Percentiles rank a stretch among this genome's conserved stretches.
These are phyloP conservation scores for Poteriospumella lacustris DNA, from an alignment of 108 stramenopile genomes.

Conservation along the genomic window DNA sequence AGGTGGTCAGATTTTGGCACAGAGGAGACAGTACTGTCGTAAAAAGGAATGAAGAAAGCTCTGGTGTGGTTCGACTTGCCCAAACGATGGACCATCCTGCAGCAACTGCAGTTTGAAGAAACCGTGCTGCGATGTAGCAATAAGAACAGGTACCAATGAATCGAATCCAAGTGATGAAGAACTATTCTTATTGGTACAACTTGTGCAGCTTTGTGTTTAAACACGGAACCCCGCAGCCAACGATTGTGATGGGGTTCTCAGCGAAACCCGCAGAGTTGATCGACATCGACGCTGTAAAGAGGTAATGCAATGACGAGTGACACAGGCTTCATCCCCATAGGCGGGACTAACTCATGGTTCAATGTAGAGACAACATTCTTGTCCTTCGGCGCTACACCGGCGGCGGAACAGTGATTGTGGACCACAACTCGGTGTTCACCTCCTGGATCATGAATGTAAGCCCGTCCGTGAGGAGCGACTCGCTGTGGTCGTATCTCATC, in stretches of 20 bases:
- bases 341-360: neutral
- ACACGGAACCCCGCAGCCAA: neutral
- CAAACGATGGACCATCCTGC: neutral
- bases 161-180: neutral
- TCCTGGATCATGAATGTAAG: slow-evolving; percentile 63
- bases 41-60: no score
- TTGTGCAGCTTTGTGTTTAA: neutral
- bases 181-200: neutral
- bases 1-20: no score
- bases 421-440: slow-evolving; percentile 68
- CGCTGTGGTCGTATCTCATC: no score
- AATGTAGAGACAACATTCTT: slow-evolving; percentile 51
- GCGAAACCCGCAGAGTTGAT: neutral
- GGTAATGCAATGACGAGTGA: neutral
- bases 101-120: slow-evolving; percentile 3
- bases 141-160: neutral
- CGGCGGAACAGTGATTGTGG: slow-evolving; percentile 87
- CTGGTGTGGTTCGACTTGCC: no score
- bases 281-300: neutral
- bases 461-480: neutral
- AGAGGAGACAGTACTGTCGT: no score
- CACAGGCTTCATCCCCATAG: neutral
- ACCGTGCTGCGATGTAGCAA: neutral
- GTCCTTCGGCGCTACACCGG: slow-evolving; percentile 81
- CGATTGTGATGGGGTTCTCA: neutral